Conservation (phyloP, 176 grass and related monocot species). For the Typha latifolia region DNA sequence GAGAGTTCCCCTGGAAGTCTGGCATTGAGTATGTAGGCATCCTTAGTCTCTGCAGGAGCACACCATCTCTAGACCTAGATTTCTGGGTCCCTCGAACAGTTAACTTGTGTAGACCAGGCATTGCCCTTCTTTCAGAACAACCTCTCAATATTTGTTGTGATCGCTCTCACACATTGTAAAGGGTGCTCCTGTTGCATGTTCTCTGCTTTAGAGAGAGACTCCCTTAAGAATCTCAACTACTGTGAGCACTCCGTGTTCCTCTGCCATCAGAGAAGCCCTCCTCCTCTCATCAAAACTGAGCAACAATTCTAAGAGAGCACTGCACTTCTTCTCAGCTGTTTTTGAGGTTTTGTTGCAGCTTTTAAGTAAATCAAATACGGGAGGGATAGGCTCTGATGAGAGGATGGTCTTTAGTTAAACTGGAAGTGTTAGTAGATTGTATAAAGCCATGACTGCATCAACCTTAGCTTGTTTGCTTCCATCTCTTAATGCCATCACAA, state of each 20-base stretch:
- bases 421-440: slow-evolving; percentile 1
- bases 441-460: slow-evolving; percentile 3
- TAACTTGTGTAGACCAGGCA: slow-evolving; percentile 10
- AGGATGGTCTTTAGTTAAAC: slow-evolving; percentile 1
- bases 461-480: slow-evolving; percentile 7
- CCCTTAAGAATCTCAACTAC: slow-evolving; percentile 13
- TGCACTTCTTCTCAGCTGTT: slow-evolving; percentile 8
- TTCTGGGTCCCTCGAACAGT: slow-evolving; percentile 12
- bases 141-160: slow-evolving; percentile 7
- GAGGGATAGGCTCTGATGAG: slow-evolving; percentile 3
- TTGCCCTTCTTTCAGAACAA: slow-evolving; percentile 15
- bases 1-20: neutral
- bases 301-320: slow-evolving; percentile 9
- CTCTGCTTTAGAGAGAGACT: neutral
- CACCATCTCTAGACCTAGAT: slow-evolving; percentile 6
- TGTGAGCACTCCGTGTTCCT: slow-evolving; percentile 10
- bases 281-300: neutral
- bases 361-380: slow-evolving; percentile 4
- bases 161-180: slow-evolving; percentile 14
- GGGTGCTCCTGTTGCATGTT: neutral
- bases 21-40: neutral
- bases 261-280: slow-evolving; percentile 4
- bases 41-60: slow-evolving; percentile 8
- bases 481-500: neutral
- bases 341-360: slow-evolving; percentile 11